Conservation (phyloP, 164 flowering plant genomes). For the Sedum album region DNA sequence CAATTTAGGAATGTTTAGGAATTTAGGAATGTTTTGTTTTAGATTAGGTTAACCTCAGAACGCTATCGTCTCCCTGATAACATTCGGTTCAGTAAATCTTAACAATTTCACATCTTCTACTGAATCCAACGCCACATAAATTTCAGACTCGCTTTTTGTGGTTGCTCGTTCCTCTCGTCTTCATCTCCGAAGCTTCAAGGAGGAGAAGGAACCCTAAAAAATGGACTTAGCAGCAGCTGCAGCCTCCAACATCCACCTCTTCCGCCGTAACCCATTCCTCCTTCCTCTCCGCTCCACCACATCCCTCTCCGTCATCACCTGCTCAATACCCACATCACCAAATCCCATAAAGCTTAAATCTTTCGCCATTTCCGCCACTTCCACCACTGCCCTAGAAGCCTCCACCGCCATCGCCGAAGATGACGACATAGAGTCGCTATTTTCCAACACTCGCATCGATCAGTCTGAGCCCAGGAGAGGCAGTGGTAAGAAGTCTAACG, state of each 20-base stretch:
- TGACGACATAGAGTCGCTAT: conserved; percentile 59
- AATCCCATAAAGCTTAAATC: conserved; percentile 9
- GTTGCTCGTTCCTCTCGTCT: too few relatives aligned
- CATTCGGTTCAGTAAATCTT: too few relatives aligned
- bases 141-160: background rate
- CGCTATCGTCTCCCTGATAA: too few relatives aligned
- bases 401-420: conserved; percentile 23
- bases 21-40: too few relatives aligned
- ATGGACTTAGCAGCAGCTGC: background rate
- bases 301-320: background rate
- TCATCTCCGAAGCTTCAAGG: conserved; percentile 82
- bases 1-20: too few relatives aligned
- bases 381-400: conserved; percentile 43
- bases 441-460: conserved; percentile 28
- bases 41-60: too few relatives aligned
- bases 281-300: background rate
- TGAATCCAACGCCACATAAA: background rate
- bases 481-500: conserved; percentile 20
- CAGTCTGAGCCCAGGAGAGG: conserved; percentile 19
- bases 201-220: conserved; percentile 6
- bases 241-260: background rate
- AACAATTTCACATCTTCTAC: background rate
- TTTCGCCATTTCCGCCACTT: conserved; percentile 25
- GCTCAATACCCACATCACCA: background rate
- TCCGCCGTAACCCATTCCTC: too few relatives aligned